These are phyloP conservation scores for Trichosanthes cucumerina DNA, from an alignment of 306 rosid genomes.

Conservation along the genomic window DNA sequence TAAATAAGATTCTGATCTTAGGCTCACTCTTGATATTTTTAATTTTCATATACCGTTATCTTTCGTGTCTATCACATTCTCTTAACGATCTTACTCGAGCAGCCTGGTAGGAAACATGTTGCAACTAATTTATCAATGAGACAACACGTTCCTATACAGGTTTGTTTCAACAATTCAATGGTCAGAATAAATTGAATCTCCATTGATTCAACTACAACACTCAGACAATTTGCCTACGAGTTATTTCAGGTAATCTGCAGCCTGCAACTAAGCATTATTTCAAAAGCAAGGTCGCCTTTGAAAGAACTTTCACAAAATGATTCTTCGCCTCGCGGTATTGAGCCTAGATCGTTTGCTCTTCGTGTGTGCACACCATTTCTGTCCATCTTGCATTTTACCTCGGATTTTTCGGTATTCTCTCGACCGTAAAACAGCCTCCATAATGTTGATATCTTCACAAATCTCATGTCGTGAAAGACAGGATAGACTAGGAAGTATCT, in stretches of 20 bases:
- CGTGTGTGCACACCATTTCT: slow-evolving; percentile 31
- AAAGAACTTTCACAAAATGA: slow-evolving; percentile 2
- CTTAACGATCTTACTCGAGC: neutral
- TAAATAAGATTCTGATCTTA: neutral
- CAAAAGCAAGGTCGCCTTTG: neutral
- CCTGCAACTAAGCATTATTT: neutral
- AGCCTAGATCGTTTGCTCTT: slow-evolving; percentile 35
- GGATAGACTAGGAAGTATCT: slow-evolving; percentile 51
- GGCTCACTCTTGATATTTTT: neutral
- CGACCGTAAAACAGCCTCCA: slow-evolving; percentile 46
- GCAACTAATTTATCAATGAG: neutral
- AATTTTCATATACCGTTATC: neutral
- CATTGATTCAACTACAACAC: neutral
- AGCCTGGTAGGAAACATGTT: neutral
- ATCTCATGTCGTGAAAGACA: slow-evolving; percentile 51
- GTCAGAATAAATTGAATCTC: neutral
- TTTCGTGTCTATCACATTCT: neutral
- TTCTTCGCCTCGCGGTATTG: slow-evolving; percentile 18
- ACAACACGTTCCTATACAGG: neutral
- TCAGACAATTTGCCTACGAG: neutral
- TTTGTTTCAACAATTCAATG: neutral
- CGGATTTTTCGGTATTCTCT: slow-evolving; percentile 41
- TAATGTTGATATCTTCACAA: slow-evolving; percentile 42
- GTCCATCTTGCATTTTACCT: slow-evolving; percentile 23
- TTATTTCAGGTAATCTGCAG: neutral